Evolutionary conservation across 352 stramenopile genomes (phyloP), one percentile per base, ranked within the genome.

Genomic region (Phytophthora pistaciae): DNA sequence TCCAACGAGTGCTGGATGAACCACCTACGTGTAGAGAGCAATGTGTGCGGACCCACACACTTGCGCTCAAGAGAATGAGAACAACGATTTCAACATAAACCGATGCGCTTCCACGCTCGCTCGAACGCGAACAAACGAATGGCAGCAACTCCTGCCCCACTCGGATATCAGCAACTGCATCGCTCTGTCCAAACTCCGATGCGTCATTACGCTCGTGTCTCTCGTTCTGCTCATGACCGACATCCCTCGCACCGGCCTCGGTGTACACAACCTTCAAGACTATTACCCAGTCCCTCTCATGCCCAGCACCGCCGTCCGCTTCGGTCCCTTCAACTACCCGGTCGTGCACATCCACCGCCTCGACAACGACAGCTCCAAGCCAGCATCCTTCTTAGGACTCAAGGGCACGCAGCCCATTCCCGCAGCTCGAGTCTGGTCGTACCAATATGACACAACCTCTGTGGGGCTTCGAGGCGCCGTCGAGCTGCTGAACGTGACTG

Each of bases 291-390:
- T 61, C 0, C 36, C 61, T 4, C 68, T 74, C 8, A 79, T 74
- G 23, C 81, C 82, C 2, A 70, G 57, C 33, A 74, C 73, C 1
- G 68, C 59, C 0, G 70, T 80, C 29, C 72, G 58, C 20, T 91
- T 84, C 42, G 83, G 80, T 9, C 82, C 82, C 1, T 90, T 83
- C 60, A 77, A 72, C 23, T 90, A 90, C 38, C 80, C 74, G 0
- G 60, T 90, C 20, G 38, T 64, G 5, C 82, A 89, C 16, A 72
- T 89, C 11, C 58, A 20, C 16, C 63, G 52, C 25, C 11, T 21
- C 5, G 38, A 36, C 25, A 66, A 72, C 31, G 13, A 36, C 36
- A 70, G 18, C 23, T 11, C 33, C 13, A 18, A n/a, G 2, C 78
- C 75, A 27, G 50, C 31, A 40, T 33, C 29, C 29, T 33, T 33